Base-by-base conservation (phyloP, 495 filamentous ascomycete species). In the Massariosphaeria phaeospora region DNA sequence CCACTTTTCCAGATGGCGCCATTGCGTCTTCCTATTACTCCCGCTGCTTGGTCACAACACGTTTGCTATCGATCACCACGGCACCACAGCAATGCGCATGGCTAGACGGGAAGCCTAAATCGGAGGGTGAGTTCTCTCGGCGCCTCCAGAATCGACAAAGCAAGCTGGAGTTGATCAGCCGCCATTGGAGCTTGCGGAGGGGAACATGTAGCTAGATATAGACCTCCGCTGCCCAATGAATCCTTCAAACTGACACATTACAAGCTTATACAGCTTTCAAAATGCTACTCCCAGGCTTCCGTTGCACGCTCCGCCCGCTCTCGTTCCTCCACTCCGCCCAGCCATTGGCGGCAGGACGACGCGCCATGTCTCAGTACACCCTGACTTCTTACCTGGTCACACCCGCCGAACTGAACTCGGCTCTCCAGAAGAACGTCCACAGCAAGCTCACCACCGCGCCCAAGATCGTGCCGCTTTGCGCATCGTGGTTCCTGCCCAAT, bases 401-500 rank as follows among this genome's bases (percentile, higher is more conserved):
- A 2, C 91, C 93, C 0, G 76, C 81, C 41, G 82, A 96, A 70
- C 85, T 97, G 48, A 70, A 80, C 48, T 76, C 83, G 36, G 91
- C 89, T 27, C 76, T 97, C 36, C 82, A 84, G 64, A 84, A 84
- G 66, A 89, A 86, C 64, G 76, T 88, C 4, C 75, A 83, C 0
- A 82, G 78, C 52, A 82, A 84, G 55, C 84, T 89, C 63, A 84
- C 84, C 12, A 84, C 86, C 24, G 79, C 85, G 1, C 84, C 93
- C 0, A 81, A 88, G 56, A 82, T 90, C 25, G 80, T 97, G 46
- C 89, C 94, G 1, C 71, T 98, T 44, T 96, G 88, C 67, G 93
- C 90, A 31, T 80, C 88, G 27, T 98, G 93, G 93, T 97, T 96
- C 65, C 79, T 98, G 61, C 93, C 94, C 33, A 96, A 95, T 73